Evolutionary conservation across 352 stramenopile species (phyloP).

Genomic region (Plasmopara halstedii): DNA sequence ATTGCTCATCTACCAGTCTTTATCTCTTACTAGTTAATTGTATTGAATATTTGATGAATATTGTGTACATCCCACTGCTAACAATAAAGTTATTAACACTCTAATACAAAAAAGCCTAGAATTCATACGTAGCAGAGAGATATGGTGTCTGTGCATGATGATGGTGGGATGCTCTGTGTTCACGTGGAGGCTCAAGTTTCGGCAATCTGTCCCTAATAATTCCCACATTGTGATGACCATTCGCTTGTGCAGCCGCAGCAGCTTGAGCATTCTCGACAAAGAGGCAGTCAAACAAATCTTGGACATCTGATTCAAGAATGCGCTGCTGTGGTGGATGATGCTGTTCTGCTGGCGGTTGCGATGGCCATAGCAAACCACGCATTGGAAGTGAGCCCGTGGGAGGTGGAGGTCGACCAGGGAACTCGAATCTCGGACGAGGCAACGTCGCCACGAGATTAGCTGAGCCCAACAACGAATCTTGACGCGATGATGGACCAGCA

Average conservation of each 20-base stretch:
- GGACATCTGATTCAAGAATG: slow-evolving; percentile 33
- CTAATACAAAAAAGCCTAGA: slow-evolving; percentile 19
- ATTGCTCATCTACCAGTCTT: not conserved
- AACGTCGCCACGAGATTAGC: slow-evolving; percentile 6
- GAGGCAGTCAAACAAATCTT: slow-evolving; percentile 38
- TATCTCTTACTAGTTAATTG: not conserved
- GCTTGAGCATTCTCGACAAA: slow-evolving; percentile 29
- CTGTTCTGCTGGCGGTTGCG: slow-evolving; percentile 13
- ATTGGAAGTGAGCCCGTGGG: slow-evolving; percentile 24
- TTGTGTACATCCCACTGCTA: slow-evolving; percentile 4
- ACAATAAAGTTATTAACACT: slow-evolving; percentile 14
- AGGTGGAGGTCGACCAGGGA: slow-evolving; percentile 10
- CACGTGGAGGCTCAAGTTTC: slow-evolving; percentile 18
- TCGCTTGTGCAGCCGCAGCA: slow-evolving; percentile 14
- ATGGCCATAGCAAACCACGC: slow-evolving; percentile 27
- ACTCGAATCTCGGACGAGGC: slow-evolving; percentile 25
- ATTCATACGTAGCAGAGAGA: slow-evolving; percentile 30
- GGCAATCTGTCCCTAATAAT: slow-evolving; percentile 25
- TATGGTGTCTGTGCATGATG: slow-evolving; percentile 19
- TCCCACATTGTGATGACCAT: slow-evolving; percentile 22
- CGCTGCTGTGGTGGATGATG: slow-evolving; percentile 18
- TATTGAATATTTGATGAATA: slow-evolving; percentile 34
- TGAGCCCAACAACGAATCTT: slow-evolving; percentile 1
- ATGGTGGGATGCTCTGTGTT: slow-evolving; percentile 5
- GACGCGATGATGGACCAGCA: slow-evolving; percentile 8